phyloP scores from a whole-genome alignment of 2,329 filamentous ascomycete genomes.

The Venturiaceae sp. region DNA sequence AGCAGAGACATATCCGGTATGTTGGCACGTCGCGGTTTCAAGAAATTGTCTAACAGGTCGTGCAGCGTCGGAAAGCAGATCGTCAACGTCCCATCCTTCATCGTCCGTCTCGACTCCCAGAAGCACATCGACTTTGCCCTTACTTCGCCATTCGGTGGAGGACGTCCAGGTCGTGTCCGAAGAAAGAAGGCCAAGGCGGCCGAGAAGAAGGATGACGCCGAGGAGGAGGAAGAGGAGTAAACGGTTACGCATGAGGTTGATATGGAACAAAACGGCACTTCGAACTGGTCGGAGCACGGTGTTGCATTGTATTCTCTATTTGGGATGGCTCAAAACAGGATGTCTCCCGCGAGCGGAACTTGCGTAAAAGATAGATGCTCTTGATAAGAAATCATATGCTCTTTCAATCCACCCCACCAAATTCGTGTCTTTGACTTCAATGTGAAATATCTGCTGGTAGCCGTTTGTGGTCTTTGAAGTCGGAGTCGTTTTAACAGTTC shows the following conservation, averaged over 20 bases:
- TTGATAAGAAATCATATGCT: neutral
- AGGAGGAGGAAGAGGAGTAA: conserved; percentile 78
- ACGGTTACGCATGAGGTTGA: neutral
- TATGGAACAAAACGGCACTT: neutral
- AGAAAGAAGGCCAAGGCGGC: conserved; percentile 99
- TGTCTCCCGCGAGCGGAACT: neutral
- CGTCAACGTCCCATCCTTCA: conserved; percentile 99
- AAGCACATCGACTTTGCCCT: conserved; percentile 99
- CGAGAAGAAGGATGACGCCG: conserved; percentile 71
- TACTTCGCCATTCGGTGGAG: conserved; percentile 94
- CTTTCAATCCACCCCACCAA: neutral
- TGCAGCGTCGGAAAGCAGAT: conserved; percentile 96
- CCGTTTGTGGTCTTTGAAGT: too few species aligned
- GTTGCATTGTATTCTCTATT: neutral
- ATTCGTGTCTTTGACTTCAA: too few species aligned
- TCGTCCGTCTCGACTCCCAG: conserved; percentile 99
- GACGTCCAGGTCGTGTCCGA: conserved; percentile 91
- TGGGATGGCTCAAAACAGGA: neutral
- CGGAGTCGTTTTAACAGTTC: too few species aligned
- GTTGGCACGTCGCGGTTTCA: conserved; percentile 17
- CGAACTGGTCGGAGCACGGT: neutral
- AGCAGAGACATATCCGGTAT: conserved; percentile 93
- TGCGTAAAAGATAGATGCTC: neutral
- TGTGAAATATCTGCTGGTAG: too few species aligned
- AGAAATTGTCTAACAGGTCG: neutral